Base-by-base conservation (phyloP, 495 filamentous ascomycete species). In the Aspergillus incahuasiensis region DNA sequence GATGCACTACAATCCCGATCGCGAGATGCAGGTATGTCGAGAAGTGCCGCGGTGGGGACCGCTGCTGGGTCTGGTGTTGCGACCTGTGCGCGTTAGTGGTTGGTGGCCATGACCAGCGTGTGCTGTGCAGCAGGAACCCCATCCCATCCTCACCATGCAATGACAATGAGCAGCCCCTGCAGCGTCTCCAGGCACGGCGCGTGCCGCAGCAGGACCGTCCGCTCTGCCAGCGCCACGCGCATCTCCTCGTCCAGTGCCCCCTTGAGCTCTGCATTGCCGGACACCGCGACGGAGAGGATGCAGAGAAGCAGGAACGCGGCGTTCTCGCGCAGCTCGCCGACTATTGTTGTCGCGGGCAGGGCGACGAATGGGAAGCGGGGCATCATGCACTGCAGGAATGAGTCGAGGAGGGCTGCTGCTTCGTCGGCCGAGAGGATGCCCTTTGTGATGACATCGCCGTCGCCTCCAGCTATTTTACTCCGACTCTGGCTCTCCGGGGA, bases 11-110 rank as follows among this genome's bases (percentile, higher is more conserved):
- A 12, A 81, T 57, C 34, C 73, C 73, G 42, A 74, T 66, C 6
- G 76, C 75, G 13, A 81, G 58, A 34, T 68, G 68, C 19, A 77
- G 51, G 20, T 78, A 66, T 25, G 73, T 59, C 68, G 76, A 55
- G 59, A 61, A 61, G 65, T 58, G 49, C 62, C 71, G 58, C 63
- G 74, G 54, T 66, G 74, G 32, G 68, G 71, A 46, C 4, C 34
- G 48, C 21, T 50, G 45, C 18, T 9, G 48, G 12, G n/a, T 13
- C 50, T 60, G 56, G 52, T 67, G 62, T 15, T 62, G 61, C 16
- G 39, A 55, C 64, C 61, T 64, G 18, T 9, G 30, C 45, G 41
- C 34, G 8, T 51, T 30, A 43, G 40, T 24, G 12, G 8, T 24
- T 3, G 22, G n/a, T n/a, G n/a, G n/a, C n/a, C n/a, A n/a, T n/a